These are phyloP conservation scores for Rhizopogon vulgaris DNA, from an alignment of 768 basidiomycete species.

Conservation along the genomic window DNA sequence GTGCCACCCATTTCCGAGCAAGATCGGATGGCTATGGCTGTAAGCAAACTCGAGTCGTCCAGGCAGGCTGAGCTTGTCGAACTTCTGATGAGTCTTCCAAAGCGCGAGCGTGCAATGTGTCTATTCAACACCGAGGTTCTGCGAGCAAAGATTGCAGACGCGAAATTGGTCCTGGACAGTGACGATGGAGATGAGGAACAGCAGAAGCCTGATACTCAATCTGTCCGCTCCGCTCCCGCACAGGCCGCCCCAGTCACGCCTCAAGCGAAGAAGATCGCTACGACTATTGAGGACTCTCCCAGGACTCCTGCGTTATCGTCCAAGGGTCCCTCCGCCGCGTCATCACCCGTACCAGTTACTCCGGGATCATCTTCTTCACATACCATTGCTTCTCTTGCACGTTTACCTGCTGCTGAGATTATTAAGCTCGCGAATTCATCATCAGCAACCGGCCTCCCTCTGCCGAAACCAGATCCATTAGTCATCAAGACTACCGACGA, in stretches of 20 bases:
- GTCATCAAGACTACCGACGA: conserved; percentile 65
- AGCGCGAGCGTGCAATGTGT: conserved; percentile 87
- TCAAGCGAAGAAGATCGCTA: conserved; percentile 49
- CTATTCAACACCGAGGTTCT: conserved; percentile 83
- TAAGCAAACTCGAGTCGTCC: conserved; percentile 55
- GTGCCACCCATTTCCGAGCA: conserved; percentile 61
- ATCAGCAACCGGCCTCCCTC: conserved; percentile 41
- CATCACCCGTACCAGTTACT: conserved; percentile 63
- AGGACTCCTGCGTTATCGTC: conserved; percentile 75
- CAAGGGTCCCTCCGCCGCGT: conserved; percentile 63
- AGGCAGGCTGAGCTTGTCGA: conserved; percentile 65
- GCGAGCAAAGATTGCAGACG: conserved; percentile 71
- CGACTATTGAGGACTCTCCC: conserved; percentile 45
- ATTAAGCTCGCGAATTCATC: conserved; percentile 54
- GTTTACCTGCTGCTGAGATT: conserved; percentile 71
- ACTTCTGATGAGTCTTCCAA: conserved; percentile 79
- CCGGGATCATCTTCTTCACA: conserved; percentile 40
- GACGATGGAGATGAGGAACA: conserved; percentile 50
- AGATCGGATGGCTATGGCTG: conserved; percentile 66
- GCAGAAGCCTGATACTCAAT: conserved; percentile 20
- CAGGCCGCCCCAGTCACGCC: conserved; percentile 50
- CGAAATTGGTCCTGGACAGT: conserved; percentile 74
- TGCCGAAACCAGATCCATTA: conserved; percentile 66
- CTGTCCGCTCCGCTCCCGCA: conserved; percentile 15
- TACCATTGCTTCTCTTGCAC: conserved; percentile 67